Conservation (phyloP, 1,139 yeast species). For the Scheffersomyces lignicola region DNA sequence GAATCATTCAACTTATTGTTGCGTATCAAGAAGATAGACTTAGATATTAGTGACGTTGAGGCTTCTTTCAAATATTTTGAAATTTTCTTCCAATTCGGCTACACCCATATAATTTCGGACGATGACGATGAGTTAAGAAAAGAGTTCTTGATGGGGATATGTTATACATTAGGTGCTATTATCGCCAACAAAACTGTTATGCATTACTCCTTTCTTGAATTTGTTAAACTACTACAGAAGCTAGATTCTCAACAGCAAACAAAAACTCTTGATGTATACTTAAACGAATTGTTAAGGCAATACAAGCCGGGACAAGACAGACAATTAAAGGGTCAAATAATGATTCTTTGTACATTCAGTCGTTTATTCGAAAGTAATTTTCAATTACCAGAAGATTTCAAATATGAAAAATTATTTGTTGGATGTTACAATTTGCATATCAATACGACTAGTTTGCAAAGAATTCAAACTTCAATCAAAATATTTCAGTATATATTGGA, state of each 20-base stretch:
- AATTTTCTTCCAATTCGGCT: too few relatives aligned
- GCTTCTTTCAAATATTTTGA: slow-evolving; percentile 22
- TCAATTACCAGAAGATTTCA: slow-evolving; percentile 9
- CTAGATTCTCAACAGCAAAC: slow-evolving; percentile 12
- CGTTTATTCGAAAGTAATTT: slow-evolving; percentile 36
- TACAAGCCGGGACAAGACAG: slow-evolving; percentile 11
- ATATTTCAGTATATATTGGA: slow-evolving; percentile 35
- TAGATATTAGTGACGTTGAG: slow-evolving; percentile 10
- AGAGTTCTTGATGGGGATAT: slow-evolving; percentile 58
- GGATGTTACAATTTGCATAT: slow-evolving; percentile 59
- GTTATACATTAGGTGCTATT: slow-evolving; percentile 60
- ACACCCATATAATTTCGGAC: slow-evolving; percentile 1
- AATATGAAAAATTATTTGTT: slow-evolving; percentile 32
- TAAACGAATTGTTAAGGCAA: slow-evolving; percentile 6
- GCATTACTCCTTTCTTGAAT: slow-evolving; percentile 42
- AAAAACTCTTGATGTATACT: slow-evolving; percentile 12
- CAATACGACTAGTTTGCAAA: slow-evolving; percentile 36
- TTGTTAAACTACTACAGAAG: slow-evolving; percentile 34
- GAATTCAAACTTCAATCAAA: slow-evolving; percentile 34
- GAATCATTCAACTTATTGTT: slow-evolving; percentile 25
- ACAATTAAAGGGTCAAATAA: slow-evolving; percentile 19
- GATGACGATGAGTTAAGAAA: slow-evolving; percentile 12
- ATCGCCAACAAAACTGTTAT: slow-evolving; percentile 54
- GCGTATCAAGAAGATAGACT: neutral
- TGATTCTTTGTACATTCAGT: slow-evolving; percentile 32